Conservation (phyloP, 129 eudicot species). For the Pulicaria dysenterica region DNA sequence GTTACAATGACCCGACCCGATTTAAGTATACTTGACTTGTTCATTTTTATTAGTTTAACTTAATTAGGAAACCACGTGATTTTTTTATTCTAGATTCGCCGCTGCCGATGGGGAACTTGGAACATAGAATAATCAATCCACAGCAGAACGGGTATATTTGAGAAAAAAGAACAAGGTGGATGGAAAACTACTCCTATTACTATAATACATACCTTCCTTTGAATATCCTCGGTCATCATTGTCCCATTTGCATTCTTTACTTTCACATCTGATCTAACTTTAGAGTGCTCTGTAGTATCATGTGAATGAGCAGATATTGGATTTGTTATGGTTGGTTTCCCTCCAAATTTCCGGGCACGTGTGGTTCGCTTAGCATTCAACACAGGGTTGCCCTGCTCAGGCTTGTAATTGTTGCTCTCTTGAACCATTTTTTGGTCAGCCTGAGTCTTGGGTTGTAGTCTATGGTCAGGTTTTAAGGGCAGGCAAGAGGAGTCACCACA, state of each 20-base stretch:
- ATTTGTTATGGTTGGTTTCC: slow-evolving; percentile 57
- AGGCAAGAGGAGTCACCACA: slow-evolving; percentile 61
- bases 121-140: neutral
- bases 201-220: slow-evolving; percentile 63
- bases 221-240: slow-evolving; percentile 75
- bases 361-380: slow-evolving; percentile 51
- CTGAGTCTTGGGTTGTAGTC: slow-evolving; percentile 42
- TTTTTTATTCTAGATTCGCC: too few species aligned
- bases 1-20: too few species aligned
- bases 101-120: neutral
- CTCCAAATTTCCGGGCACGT: slow-evolving; percentile 51
- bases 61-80: too few species aligned
- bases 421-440: slow-evolving; percentile 43
- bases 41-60: too few species aligned
- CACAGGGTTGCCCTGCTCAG: slow-evolving; percentile 50
- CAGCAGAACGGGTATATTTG: neutral
- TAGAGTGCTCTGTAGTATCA: slow-evolving; percentile 39
- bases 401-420: slow-evolving; percentile 48
- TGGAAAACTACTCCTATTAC: neutral
- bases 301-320: slow-evolving; percentile 44
- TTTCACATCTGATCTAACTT: slow-evolving; percentile 56
- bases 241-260: slow-evolving; percentile 39
- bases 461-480: slow-evolving; percentile 59
- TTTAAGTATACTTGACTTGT: too few species aligned
- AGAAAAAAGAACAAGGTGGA: neutral